phyloP scores from a whole-genome alignment of 2,329 filamentous ascomycete genomes.

The Aaosphaeria pasadenensis region DNA sequence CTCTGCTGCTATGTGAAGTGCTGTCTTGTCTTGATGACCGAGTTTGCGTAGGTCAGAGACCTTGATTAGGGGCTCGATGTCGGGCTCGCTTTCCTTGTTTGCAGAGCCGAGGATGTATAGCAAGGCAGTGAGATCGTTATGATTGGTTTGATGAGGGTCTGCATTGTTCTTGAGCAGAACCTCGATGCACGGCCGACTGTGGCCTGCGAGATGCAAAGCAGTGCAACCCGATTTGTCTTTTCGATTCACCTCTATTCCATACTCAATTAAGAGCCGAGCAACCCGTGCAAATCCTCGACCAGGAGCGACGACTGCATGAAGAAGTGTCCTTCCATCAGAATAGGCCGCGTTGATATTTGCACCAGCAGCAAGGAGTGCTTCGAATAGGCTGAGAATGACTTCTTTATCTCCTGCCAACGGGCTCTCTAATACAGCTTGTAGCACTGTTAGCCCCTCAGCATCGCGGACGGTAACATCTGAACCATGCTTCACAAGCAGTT shows the following conservation, averaged over 20 bases:
- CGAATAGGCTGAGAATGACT: constrained; percentile 16
- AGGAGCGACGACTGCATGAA: constrained; percentile 23
- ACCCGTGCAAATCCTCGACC: constrained; percentile 14
- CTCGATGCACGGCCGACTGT: constrained; percentile 20
- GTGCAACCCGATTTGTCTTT: constrained; percentile 23
- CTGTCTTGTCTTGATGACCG: constrained; percentile 14
- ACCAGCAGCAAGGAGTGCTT: constrained; percentile 21
- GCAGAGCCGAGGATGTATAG: constrained; percentile 10
- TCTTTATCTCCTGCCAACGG: constrained; percentile 21
- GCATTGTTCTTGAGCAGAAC: constrained; percentile 22
- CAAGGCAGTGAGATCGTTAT: constrained; percentile 20
- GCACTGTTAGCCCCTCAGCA: constrained; percentile 17
- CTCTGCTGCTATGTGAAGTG: constrained; percentile 27
- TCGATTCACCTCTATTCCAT: constrained; percentile 17
- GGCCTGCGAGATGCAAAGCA: constrained; percentile 22
- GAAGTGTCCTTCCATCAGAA: constrained; percentile 25
- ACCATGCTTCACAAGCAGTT: constrained; percentile 24
- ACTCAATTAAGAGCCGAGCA: constrained; percentile 18
- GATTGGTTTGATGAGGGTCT: constrained; percentile 13
- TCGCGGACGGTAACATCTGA: constrained; percentile 24
- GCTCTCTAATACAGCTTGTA: constrained; percentile 25
- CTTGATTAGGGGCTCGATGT: constrained; percentile 21
- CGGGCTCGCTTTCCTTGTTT: constrained; percentile 16
- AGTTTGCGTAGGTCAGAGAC: constrained; percentile 16
- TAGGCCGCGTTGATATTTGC: constrained; percentile 19